Conservation (phyloP, 805 yeast species). For the Jamesozyma lodderae region DNA sequence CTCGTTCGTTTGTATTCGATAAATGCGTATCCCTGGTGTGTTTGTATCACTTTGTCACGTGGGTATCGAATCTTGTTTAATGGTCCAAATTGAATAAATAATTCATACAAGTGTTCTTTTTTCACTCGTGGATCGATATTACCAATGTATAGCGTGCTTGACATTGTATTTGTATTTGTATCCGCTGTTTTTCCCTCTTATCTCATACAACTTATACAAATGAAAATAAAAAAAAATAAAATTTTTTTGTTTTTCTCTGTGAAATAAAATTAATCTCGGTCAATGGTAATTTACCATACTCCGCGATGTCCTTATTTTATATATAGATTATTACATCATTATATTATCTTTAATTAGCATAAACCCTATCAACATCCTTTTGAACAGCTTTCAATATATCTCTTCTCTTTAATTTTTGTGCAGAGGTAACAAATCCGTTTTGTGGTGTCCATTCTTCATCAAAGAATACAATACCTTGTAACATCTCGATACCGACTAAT, state of each 20-base stretch:
- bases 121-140: constrained; percentile 70
- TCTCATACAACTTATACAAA: no score
- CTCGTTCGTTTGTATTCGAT: constrained; percentile 51
- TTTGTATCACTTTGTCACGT: constrained; percentile 58
- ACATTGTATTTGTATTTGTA: no score
- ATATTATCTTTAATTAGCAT: constrained; percentile 18
- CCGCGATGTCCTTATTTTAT: no score
- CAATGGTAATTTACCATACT: no score
- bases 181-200: no score
- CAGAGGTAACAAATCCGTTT: constrained; percentile 86
- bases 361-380: constrained; percentile 59
- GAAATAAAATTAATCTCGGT: no score
- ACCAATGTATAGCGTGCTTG: constrained; percentile 71
- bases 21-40: constrained; percentile 85
- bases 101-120: constrained; percentile 66
- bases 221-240: neutral
- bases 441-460: constrained; percentile 98
- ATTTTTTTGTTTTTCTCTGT: neutral
- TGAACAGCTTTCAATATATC: constrained; percentile 67
- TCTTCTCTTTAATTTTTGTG: constrained; percentile 92
- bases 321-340: neutral
- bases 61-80: constrained; percentile 65
- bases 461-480: constrained; percentile 66
- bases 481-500: constrained; percentile 73
- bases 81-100: constrained; percentile 80